These are phyloP conservation scores for Nigrograna mackinnonii DNA, from an alignment of 2,329 filamentous ascomycete genomes.

Conservation along the genomic window DNA sequence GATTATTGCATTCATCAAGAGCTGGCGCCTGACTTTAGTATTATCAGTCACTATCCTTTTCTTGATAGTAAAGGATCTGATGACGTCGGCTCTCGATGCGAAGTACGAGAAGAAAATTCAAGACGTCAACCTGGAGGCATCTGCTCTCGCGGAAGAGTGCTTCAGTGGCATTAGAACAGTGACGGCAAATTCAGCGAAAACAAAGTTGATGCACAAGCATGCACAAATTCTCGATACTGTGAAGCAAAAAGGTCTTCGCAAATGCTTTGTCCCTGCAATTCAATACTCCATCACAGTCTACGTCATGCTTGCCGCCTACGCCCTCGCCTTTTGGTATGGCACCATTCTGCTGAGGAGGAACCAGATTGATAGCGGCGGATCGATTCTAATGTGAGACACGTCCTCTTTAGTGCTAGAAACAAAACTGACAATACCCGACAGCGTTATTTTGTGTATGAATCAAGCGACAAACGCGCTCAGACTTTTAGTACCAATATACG, in stretches of 20 bases:
- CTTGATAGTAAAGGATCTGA: constrained; percentile 7
- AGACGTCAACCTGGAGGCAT: not conserved
- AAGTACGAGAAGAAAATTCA: constrained; percentile 71
- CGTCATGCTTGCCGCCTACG: constrained; percentile 6
- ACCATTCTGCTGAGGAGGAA: constrained; percentile 7
- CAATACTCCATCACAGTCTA: constrained; percentile 3
- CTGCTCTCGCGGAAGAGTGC: constrained; percentile 77
- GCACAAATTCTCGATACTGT: constrained; percentile 64
- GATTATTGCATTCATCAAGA: constrained; percentile 83
- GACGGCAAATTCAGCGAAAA: constrained; percentile 85
- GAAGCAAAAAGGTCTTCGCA: constrained; percentile 65
- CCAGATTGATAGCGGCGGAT: constrained; percentile 7
- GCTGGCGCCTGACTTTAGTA: constrained; percentile 88
- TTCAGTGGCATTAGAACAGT: constrained; percentile 88
- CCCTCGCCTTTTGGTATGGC: constrained; percentile 10
- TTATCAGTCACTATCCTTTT: constrained; percentile 66
- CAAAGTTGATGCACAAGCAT: constrained; percentile 81
- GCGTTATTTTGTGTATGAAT: constrained; percentile 10
- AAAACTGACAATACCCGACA: not conserved
- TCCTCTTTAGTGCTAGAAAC: not conserved
- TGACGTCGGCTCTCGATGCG: constrained; percentile 33
- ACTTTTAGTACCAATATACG: constrained; percentile 7
- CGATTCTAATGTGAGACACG: constrained; percentile 6
- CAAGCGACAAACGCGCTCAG: constrained; percentile 7
- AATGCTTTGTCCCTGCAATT: constrained; percentile 22